Evolutionary conservation across 2,329 filamentous ascomycete genomes (phyloP).

Genomic region (Verticillium dahliae): DNA sequence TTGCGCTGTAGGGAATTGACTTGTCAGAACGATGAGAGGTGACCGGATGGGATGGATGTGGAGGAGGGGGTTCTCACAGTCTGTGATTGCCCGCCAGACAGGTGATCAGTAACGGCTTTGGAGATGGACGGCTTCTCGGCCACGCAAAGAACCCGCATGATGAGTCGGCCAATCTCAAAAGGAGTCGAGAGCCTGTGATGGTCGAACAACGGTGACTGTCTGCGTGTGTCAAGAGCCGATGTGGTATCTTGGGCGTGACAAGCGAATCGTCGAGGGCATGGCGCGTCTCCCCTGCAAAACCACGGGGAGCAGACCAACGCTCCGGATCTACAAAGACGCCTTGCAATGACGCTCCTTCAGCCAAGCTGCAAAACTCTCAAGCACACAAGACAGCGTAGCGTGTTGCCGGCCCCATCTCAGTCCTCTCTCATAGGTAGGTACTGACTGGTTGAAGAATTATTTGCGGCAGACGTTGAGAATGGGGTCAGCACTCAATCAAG

Average conservation of each 20-base stretch:
- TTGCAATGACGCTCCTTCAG: neutral
- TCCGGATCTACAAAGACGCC: neutral
- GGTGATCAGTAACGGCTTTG: slow-evolving; percentile 84
- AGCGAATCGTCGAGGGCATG: neutral
- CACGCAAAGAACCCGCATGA: slow-evolving; percentile 50
- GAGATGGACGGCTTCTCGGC: slow-evolving; percentile 82
- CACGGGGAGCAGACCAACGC: neutral
- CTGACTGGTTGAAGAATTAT: neutral
- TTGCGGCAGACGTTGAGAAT: neutral
- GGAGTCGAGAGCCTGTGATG: neutral
- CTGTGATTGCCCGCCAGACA: slow-evolving; percentile 68
- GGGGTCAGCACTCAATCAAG: neutral
- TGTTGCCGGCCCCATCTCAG: neutral
- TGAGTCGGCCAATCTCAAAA: slow-evolving; percentile 10
- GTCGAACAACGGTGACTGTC: neutral
- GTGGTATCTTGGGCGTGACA: neutral
- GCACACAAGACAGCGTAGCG: neutral
- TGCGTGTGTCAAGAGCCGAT: neutral
- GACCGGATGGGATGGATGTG: neutral
- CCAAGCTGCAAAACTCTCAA: neutral
- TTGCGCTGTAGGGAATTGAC: slow-evolving; percentile 43
- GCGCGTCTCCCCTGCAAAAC: neutral
- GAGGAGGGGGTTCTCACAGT: slow-evolving; percentile 47
- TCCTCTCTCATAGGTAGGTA: neutral
- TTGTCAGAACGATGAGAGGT: neutral